Evolutionary conservation across 1,139 yeast species (phyloP).

Genomic region (Candida smagusa): DNA sequence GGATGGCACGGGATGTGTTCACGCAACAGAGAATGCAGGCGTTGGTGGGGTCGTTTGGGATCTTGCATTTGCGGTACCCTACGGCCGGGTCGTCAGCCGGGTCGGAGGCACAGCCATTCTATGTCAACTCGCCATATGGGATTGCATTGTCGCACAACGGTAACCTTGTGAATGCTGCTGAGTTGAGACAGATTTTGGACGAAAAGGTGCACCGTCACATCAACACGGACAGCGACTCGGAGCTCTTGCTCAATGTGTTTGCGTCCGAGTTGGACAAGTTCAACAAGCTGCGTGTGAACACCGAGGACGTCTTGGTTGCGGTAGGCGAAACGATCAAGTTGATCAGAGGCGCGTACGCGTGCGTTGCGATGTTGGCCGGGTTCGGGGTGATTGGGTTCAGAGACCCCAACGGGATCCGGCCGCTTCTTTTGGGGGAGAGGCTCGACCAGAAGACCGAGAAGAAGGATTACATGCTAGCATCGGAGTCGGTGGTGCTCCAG

Average conservation of each 20-base stretch:
- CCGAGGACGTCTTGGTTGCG: conserved; percentile 84
- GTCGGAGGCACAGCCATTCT: conserved; percentile 97
- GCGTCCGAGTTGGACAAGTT: conserved; percentile 90
- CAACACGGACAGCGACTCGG: conserved; percentile 95
- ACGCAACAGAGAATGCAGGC: conserved; percentile 76
- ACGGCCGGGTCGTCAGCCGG: conserved; percentile 98
- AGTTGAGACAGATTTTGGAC: conserved; percentile 75
- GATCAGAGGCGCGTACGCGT: conserved; percentile 94
- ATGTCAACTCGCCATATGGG: conserved; percentile 96
- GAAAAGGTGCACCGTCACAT: conserved; percentile 95
- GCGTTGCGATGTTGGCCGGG: conserved; percentile 93
- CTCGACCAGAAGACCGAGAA: conserved; percentile 55
- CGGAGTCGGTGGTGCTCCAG: conserved; percentile 90
- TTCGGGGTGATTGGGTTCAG: conserved; percentile 94
- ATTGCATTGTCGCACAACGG: conserved; percentile 90
- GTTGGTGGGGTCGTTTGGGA: conserved; percentile 90
- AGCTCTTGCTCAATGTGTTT: conserved; percentile 80
- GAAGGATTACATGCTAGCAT: conserved; percentile 91
- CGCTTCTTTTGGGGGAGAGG: conserved; percentile 83
- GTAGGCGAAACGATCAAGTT: conserved; percentile 73
- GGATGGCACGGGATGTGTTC: conserved; percentile 98
- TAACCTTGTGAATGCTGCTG: conserved; percentile 82
- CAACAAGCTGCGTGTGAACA: conserved; percentile 90
- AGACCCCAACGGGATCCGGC: conserved; percentile 96
- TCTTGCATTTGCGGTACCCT: conserved; percentile 92